These are phyloP conservation scores for Colletotrichum theobromicola DNA, from an alignment of 2,329 filamentous ascomycete species.

Conservation along the genomic window DNA sequence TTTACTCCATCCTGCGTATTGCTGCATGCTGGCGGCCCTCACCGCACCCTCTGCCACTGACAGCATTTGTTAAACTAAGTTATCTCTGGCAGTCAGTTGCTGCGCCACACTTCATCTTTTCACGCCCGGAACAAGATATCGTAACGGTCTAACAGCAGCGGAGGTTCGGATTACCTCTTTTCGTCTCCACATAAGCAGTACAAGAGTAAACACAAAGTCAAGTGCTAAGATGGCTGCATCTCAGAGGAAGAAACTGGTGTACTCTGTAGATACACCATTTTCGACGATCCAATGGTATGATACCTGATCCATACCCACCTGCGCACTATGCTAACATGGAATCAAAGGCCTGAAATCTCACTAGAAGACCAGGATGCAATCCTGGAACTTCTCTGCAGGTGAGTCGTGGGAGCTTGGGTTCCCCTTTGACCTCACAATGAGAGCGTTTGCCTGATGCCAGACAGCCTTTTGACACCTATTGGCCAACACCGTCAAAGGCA, in stretches of 20 bases:
- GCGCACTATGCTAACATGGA: neutral
- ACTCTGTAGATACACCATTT: constrained; percentile 71
- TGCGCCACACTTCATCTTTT: neutral
- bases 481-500: constrained; percentile 65
- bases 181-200: neutral
- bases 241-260: constrained; percentile 58
- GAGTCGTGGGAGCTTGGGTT: constrained; percentile 21
- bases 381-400: constrained; percentile 72
- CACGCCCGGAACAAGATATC: neutral
- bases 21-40: neutral
- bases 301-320: neutral
- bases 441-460: neutral
- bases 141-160: neutral
- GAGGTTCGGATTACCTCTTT: neutral
- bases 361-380: constrained; percentile 66
- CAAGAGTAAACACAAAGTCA: neutral
- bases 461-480: constrained; percentile 67
- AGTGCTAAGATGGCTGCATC: neutral
- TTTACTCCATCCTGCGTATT: neutral
- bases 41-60: neutral
- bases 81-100: neutral
- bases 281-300: constrained; percentile 64
- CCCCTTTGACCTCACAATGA: neutral
- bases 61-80: neutral
- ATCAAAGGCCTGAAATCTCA: constrained; percentile 64